Conservation (phyloP, 2,329 filamentous ascomycete genomes). For the Aurifilum marmelostoma region DNA sequence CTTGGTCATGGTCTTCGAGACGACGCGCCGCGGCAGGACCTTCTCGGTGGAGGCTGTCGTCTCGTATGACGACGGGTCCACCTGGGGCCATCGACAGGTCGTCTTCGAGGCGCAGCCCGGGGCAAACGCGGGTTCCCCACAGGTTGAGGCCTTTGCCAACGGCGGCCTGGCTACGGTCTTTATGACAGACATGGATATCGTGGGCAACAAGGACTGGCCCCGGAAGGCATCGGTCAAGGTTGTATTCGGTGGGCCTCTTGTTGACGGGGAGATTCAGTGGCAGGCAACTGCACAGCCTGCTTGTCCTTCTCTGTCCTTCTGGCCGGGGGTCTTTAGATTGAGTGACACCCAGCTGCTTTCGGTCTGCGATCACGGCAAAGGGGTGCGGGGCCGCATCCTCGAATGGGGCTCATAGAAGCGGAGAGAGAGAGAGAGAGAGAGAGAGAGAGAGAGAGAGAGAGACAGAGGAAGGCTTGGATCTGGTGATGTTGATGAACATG, state of each 20-base stretch:
- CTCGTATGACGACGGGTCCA: conserved; percentile 48
- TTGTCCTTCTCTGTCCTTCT: conserved; percentile 17
- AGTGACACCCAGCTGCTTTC: conserved; percentile 21
- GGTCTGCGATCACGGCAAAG: conserved; percentile 24
- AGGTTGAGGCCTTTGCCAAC: conserved; percentile 46
- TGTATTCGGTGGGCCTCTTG: conserved; percentile 36
- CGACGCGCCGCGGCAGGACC: conserved; percentile 40
- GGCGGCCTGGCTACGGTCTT: conserved; percentile 47
- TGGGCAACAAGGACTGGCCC: conserved; percentile 42
- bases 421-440: too few species aligned
- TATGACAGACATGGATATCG: conserved; percentile 50
- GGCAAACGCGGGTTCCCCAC: conserved; percentile 49
- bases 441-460: too few species aligned
- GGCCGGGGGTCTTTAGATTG: conserved; percentile 26
- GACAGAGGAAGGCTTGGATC: too few species aligned
- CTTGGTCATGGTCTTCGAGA: conserved; percentile 51
- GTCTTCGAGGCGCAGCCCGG: conserved; percentile 40
- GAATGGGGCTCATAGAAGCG: background rate
- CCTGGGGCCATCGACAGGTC: conserved; percentile 45
- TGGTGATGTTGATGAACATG: background rate
- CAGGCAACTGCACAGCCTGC: conserved; percentile 16
- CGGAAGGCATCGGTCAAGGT: conserved; percentile 46
- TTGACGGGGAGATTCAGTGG: conserved; percentile 28
- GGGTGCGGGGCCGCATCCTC: conserved; percentile 17
- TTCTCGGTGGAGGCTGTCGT: conserved; percentile 50